Evolutionary conservation across 176 grass and related monocot species (phyloP).

Genomic region (Cocos nucifera): DNA sequence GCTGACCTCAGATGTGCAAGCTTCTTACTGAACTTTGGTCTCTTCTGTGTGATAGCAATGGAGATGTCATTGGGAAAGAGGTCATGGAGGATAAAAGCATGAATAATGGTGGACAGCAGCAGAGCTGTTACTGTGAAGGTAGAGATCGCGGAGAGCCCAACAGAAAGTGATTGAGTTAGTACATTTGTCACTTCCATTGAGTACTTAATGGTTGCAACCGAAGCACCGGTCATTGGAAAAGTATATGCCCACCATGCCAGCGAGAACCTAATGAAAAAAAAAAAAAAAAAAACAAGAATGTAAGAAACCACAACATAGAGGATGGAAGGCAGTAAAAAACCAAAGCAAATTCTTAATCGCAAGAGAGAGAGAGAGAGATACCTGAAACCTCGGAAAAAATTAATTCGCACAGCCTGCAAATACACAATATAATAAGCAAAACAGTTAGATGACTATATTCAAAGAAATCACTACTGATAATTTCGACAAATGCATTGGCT

Average conservation of each 20-base stretch:
- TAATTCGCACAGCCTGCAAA: slow-evolving; percentile 76
- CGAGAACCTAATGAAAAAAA: slow-evolving; percentile 46
- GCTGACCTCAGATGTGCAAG: slow-evolving; percentile 58
- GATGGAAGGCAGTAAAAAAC: too few species aligned
- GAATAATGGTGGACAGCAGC: slow-evolving; percentile 63
- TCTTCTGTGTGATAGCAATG: slow-evolving; percentile 71
- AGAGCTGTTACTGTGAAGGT: slow-evolving; percentile 67
- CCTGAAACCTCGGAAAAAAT: slow-evolving; percentile 85
- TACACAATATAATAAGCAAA: background rate
- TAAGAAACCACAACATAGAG: too few species aligned
- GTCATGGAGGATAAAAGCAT: slow-evolving; percentile 70
- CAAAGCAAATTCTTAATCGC: background rate
- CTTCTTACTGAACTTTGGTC: slow-evolving; percentile 79
- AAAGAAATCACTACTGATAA: too few species aligned
- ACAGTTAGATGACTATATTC: too few species aligned
- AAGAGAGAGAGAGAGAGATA: background rate
- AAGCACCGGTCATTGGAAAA: slow-evolving; percentile 77
- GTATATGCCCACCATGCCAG: slow-evolving; percentile 99
- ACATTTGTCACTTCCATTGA: slow-evolving; percentile 56
- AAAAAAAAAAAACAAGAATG: too few species aligned
- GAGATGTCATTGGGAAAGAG: slow-evolving; percentile 97
- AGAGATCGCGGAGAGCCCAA: slow-evolving; percentile 68
- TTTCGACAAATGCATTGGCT: too few species aligned
- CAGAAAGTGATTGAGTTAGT: slow-evolving; percentile 44
- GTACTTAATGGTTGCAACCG: slow-evolving; percentile 73